Conservation (phyloP, 495 filamentous ascomycete species). For the Podospora fimiseda region DNA sequence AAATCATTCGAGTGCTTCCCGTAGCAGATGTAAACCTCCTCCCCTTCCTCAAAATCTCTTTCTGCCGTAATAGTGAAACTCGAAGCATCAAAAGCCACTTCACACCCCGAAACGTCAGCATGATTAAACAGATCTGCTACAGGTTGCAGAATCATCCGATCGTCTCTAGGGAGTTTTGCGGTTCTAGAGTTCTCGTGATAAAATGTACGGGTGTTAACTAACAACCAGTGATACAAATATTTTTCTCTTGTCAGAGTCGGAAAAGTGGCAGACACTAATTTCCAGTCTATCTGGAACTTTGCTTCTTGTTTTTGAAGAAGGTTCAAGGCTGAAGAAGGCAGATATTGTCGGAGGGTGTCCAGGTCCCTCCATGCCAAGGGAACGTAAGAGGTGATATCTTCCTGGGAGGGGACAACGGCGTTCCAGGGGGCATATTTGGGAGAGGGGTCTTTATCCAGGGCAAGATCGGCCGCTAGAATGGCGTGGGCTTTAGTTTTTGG, state of each 20-base stretch:
- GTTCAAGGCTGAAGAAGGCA: slow-evolving; percentile 38
- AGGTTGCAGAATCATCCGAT: slow-evolving; percentile 74
- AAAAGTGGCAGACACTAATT: slow-evolving; percentile 30
- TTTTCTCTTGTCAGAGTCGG: slow-evolving; percentile 38
- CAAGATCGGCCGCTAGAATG: slow-evolving; percentile 63
- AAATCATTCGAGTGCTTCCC: slow-evolving; percentile 77
- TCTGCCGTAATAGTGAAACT: slow-evolving; percentile 57
- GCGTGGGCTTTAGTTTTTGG: slow-evolving; percentile 58
- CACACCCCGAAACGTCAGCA: slow-evolving; percentile 51
- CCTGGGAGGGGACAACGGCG: slow-evolving; percentile 57
- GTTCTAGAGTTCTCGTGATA: slow-evolving; percentile 54
- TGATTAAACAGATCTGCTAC: slow-evolving; percentile 87
- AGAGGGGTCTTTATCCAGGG: slow-evolving; percentile 37
- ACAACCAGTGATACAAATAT: slow-evolving; percentile 70
- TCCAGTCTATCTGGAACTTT: slow-evolving; percentile 60
- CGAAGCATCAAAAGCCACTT: slow-evolving; percentile 50
- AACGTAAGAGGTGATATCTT: slow-evolving; percentile 55
- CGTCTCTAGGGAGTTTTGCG: slow-evolving; percentile 46
- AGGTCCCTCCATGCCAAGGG: slow-evolving; percentile 60
- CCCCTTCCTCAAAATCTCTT: slow-evolving; percentile 52
- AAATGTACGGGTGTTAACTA: slow-evolving; percentile 79
- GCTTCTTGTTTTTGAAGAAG: slow-evolving; percentile 56
- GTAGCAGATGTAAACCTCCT: slow-evolving; percentile 77
- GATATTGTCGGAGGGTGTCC: slow-evolving; percentile 34
- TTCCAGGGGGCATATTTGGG: slow-evolving; percentile 49